Conservation (phyloP, 495 filamentous ascomycete genomes). For the Podospora pseudopauciseta region DNA sequence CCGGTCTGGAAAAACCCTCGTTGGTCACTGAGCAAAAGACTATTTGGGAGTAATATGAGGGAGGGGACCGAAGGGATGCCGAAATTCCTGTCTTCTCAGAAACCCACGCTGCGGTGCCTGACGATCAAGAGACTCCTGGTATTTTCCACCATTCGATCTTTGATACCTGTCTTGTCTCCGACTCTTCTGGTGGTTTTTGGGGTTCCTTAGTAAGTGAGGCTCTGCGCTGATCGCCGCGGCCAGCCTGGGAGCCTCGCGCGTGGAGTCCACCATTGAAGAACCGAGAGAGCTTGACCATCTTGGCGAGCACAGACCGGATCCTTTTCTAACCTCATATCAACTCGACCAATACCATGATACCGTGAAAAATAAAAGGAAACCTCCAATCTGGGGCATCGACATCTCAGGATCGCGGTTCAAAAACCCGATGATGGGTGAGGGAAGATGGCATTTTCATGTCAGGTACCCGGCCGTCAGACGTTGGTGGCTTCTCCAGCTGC, state of each 20-base stretch:
- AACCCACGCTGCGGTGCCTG: neutral
- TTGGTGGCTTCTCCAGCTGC: neutral
- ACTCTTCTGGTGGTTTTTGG: no score
- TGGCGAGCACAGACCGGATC: slow-evolving; percentile 8
- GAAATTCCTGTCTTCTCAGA: neutral
- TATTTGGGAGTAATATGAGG: neutral
- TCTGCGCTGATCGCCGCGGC: slow-evolving; percentile 16
- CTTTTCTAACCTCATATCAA: neutral
- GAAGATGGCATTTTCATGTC: neutral
- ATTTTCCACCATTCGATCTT: neutral
- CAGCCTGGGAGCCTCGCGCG: neutral
- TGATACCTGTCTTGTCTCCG: neutral
- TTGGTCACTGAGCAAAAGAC: neutral
- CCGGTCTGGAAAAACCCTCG: neutral
- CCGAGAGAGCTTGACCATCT: neutral
- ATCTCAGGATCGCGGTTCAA: neutral
- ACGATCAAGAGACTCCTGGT: neutral
- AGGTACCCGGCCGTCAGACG: neutral
- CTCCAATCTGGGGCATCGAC: neutral
- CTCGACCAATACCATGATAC: neutral
- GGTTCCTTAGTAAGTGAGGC: slow-evolving; percentile 5
- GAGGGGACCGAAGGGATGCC: neutral
- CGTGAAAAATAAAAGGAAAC: neutral
- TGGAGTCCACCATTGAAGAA: neutral
- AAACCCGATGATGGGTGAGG: neutral